A percentile compares a stretch with the other conserved stretches of the same genome.
phyloP scores from a whole-genome alignment of 495 filamentous ascomycete genomes.

The Aspergillus taichungensis region DNA sequence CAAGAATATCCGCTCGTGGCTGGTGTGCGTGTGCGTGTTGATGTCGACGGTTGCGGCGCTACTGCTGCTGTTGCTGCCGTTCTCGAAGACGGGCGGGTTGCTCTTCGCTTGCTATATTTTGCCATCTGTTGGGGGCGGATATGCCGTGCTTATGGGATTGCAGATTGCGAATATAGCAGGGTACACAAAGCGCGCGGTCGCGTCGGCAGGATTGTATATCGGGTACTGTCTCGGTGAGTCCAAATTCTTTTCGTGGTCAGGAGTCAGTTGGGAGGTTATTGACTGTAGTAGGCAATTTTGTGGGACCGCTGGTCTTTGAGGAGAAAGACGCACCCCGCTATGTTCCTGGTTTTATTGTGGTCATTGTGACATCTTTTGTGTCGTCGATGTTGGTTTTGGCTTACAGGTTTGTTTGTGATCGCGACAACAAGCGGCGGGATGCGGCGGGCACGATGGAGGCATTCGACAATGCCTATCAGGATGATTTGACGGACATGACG shows the following conservation, averaged over 20 bases:
- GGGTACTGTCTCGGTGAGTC: slow-evolving; percentile 32
- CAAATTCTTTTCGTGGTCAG: not conserved
- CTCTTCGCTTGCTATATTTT: slow-evolving; percentile 37
- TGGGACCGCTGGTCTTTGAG: slow-evolving; percentile 27
- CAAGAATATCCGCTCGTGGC: slow-evolving; percentile 2
- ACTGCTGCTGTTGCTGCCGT: slow-evolving; percentile 28
- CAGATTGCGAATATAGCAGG: slow-evolving; percentile 39
- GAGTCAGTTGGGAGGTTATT: not conserved
- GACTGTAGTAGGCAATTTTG: slow-evolving; percentile 19
- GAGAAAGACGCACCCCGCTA: slow-evolving; percentile 19
- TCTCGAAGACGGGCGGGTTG: slow-evolving; percentile 21
- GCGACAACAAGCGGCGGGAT: slow-evolving; percentile 25
- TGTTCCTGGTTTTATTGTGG: slow-evolving; percentile 27
- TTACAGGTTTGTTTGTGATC: slow-evolving; percentile 25
- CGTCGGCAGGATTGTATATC: slow-evolving; percentile 29
- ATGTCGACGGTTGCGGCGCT: slow-evolving; percentile 21
- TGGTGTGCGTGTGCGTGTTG: slow-evolving; percentile 2
- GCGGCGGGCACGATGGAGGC: slow-evolving; percentile 17
- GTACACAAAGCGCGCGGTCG: slow-evolving; percentile 32
- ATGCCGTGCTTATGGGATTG: slow-evolving; percentile 29
- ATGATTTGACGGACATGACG: slow-evolving; percentile 33
- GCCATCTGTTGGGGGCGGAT: slow-evolving; percentile 14
- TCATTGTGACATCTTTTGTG: slow-evolving; percentile 26
- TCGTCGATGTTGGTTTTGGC: slow-evolving; percentile 20
- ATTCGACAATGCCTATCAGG: slow-evolving; percentile 35